These are phyloP conservation scores for Turritis glabra DNA, from an alignment of 345 rosid genomes.

Conservation along the genomic window DNA sequence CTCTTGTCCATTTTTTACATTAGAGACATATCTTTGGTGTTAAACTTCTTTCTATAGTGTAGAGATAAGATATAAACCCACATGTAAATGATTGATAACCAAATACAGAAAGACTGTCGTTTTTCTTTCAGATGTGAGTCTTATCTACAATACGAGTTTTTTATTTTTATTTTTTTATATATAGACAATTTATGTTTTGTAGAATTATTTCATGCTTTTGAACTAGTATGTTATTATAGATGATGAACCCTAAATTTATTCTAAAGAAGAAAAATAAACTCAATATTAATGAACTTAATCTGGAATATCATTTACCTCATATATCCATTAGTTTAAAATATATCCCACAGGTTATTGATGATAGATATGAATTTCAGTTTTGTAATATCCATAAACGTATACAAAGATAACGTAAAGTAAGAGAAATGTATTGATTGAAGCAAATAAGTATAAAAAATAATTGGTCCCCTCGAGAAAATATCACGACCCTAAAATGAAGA, in stretches of 20 bases:
- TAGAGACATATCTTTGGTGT: background rate
- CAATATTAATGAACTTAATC: background rate
- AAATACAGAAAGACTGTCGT: background rate
- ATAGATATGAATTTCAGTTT: constrained; percentile 6
- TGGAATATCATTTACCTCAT: background rate
- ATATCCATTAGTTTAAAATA: no score
- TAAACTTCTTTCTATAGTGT: background rate
- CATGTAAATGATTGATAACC: background rate
- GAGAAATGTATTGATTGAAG: constrained; percentile 7
- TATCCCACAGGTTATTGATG: no score
- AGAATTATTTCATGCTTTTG: background rate
- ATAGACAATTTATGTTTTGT: background rate
- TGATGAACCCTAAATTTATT: no score
- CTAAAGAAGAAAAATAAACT: no score
- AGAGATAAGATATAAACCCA: background rate
- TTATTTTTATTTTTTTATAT: no score
- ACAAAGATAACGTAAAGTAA: background rate
- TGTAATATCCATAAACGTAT: constrained; percentile 14
- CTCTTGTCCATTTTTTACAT: background rate
- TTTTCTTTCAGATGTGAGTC: background rate
- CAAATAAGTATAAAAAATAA: constrained; percentile 20
- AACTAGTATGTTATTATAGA: background rate
- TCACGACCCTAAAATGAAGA: constrained; percentile 35
- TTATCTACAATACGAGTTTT: background rate
- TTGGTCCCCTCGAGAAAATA: constrained; percentile 15